These are phyloP conservation scores for Wickerhamiella shivajii DNA, from an alignment of 805 yeast species.

Conservation along the genomic window DNA sequence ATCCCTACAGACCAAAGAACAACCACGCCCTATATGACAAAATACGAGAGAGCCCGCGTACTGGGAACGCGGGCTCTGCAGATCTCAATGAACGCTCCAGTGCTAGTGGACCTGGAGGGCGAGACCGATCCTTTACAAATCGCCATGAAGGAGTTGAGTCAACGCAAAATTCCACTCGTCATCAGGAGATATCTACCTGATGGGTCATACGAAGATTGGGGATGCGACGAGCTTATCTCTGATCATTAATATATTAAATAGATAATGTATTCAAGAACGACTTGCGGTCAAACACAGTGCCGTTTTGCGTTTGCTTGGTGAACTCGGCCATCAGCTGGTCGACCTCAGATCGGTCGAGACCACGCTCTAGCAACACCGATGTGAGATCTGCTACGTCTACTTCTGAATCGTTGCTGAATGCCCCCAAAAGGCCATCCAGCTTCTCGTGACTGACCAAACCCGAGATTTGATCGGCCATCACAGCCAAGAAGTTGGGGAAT, in stretches of 20 bases:
- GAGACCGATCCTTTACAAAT: conserved; percentile 97
- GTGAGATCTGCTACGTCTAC: conserved; percentile 13
- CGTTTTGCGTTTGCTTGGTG: conserved; percentile 12
- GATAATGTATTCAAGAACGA: conserved; percentile 10
- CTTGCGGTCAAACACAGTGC: conserved; percentile 14
- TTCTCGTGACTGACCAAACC: conserved; percentile 16
- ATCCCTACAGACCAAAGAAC: conserved; percentile 78
- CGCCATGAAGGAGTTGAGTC: conserved; percentile 92
- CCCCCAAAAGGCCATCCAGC: conserved; percentile 15
- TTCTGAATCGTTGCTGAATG: conserved; percentile 14
- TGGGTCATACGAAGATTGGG: conserved; percentile 97
- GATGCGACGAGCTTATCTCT: conserved; percentile 90
- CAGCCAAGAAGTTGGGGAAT: conserved; percentile 17
- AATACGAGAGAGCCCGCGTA: conserved; percentile 94
- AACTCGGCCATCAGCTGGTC: conserved; percentile 12
- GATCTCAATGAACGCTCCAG: conserved; percentile 97
- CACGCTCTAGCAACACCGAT: conserved; percentile 13
- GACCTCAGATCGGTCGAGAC: conserved; percentile 13
- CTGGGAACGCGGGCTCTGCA: conserved; percentile 96
- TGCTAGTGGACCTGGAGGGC: conserved; percentile 93
- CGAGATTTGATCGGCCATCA: conserved; percentile 16
- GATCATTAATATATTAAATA: conserved; percentile 36
- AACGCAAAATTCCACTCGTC: conserved; percentile 87
- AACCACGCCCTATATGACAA: conserved; percentile 98
- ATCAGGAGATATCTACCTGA: conserved; percentile 94